These are phyloP conservation scores for Pythium apleroticum DNA, from an alignment of 352 stramenopile species.

Conservation along the genomic window DNA sequence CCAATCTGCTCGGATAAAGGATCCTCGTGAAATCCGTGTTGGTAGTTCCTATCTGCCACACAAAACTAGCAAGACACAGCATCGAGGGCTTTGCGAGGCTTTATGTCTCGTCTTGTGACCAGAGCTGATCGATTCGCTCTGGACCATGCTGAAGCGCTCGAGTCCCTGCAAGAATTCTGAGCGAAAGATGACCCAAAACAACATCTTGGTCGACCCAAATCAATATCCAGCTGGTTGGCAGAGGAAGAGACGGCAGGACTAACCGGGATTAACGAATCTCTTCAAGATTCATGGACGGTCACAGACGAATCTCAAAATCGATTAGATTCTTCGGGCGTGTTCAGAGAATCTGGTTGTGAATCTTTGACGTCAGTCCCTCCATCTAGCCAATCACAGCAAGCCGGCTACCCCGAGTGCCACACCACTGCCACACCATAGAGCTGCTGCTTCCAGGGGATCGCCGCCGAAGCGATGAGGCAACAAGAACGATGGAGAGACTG, in stretches of 20 bases:
- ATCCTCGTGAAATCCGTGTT: too few relatives aligned
- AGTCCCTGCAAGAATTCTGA: too few relatives aligned
- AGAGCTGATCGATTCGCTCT: too few relatives aligned
- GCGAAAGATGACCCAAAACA: neutral
- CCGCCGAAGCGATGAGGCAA: too few relatives aligned
- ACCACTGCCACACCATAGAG: neutral
- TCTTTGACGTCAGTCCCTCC: neutral
- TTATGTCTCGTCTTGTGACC: too few relatives aligned
- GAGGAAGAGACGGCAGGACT: neutral
- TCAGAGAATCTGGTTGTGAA: neutral
- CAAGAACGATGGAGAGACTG: too few relatives aligned
- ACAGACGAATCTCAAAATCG: neutral
- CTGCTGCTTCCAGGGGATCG: neutral
- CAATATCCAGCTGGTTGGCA: neutral
- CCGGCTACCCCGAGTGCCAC: neutral
- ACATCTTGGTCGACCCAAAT: neutral
- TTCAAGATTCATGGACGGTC: neutral
- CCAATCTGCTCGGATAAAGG: too few relatives aligned
- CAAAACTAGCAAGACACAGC: too few relatives aligned
- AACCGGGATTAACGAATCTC: slow-evolving; percentile 2
- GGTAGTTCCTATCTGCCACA: too few relatives aligned
- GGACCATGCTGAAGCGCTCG: too few relatives aligned
- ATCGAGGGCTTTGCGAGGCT: too few relatives aligned
- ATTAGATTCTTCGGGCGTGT: slow-evolving; percentile 1
- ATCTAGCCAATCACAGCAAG: neutral